Conservation (phyloP, 148 eudicot genomes). For the Silene conica region DNA sequence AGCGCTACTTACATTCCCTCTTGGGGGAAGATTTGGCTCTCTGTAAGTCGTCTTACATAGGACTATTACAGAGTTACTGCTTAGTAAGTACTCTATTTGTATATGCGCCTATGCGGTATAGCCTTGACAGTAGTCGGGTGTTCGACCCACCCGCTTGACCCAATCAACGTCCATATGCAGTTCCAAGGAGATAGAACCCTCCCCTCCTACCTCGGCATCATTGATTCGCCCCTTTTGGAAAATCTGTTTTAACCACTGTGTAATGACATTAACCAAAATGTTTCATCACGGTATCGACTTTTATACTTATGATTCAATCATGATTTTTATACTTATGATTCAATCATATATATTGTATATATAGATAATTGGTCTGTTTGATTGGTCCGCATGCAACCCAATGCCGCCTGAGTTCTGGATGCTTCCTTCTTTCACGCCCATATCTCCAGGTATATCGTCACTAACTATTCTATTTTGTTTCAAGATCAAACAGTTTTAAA, state of each 20-base stretch:
- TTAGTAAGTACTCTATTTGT: too few relatives aligned
- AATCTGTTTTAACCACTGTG: too few relatives aligned
- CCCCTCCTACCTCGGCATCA: too few relatives aligned
- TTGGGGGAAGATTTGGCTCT: slow-evolving; percentile 51
- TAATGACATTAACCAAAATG: too few relatives aligned
- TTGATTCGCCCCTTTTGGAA: too few relatives aligned
- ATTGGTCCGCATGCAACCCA: slow-evolving; percentile 39
- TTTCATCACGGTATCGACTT: too few relatives aligned
- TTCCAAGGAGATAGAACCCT: slow-evolving; percentile 78
- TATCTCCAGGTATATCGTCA: slow-evolving; percentile 28
- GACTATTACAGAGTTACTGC: too few relatives aligned
- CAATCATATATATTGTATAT: background rate
- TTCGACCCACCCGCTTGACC: slow-evolving; percentile 60
- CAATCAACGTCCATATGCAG: slow-evolving; percentile 74
- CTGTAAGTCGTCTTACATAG: slow-evolving; percentile 28
- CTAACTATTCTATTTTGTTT: too few relatives aligned
- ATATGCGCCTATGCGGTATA: too few relatives aligned
- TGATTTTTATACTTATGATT: too few relatives aligned
- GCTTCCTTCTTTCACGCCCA: slow-evolving; percentile 29
- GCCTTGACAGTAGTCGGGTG: slow-evolving; percentile 65
- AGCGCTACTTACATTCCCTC: slow-evolving; percentile 40
- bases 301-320: too few relatives aligned
- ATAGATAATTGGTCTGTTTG: slow-evolving; percentile 36
- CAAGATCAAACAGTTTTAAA: too few relatives aligned
- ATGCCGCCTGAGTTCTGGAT: slow-evolving; percentile 43